These are phyloP conservation scores for Adansonia grandidieri DNA, from an alignment of 441 rosid species.

Conservation along the genomic window DNA sequence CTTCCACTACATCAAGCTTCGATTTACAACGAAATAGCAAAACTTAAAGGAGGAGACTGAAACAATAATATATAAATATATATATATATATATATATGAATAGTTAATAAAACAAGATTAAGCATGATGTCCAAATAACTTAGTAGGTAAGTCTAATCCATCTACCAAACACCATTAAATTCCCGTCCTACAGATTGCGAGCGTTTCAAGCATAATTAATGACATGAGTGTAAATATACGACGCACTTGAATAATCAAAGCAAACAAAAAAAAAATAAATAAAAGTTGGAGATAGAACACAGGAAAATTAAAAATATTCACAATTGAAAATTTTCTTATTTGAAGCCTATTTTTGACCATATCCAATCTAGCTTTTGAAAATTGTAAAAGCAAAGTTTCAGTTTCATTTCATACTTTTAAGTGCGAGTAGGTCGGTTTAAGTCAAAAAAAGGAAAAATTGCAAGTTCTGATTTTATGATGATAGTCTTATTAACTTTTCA, in stretches of 20 bases:
- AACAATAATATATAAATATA: no score
- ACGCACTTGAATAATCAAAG: not conserved
- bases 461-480: not conserved
- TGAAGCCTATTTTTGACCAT: not conserved
- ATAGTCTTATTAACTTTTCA: not conserved
- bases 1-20: not conserved
- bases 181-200: conserved; percentile 9
- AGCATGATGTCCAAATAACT: not conserved
- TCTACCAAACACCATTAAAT: not conserved
- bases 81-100: no score
- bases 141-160: not conserved
- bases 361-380: not conserved
- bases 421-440: not conserved
- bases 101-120: no score
- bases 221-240: not conserved
- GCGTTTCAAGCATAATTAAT: not conserved
- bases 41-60: no score
- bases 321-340: not conserved
- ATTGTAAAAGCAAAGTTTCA: not conserved
- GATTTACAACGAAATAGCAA: not conserved
- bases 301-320: not conserved
- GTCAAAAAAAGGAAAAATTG: not conserved
- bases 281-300: not conserved
- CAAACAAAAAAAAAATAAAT: not conserved
- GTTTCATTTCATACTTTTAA: not conserved